Evolutionary conservation across 1,284 basidiomycete genomes (phyloP).

Genomic region (Heterobasidion annosum): DNA sequence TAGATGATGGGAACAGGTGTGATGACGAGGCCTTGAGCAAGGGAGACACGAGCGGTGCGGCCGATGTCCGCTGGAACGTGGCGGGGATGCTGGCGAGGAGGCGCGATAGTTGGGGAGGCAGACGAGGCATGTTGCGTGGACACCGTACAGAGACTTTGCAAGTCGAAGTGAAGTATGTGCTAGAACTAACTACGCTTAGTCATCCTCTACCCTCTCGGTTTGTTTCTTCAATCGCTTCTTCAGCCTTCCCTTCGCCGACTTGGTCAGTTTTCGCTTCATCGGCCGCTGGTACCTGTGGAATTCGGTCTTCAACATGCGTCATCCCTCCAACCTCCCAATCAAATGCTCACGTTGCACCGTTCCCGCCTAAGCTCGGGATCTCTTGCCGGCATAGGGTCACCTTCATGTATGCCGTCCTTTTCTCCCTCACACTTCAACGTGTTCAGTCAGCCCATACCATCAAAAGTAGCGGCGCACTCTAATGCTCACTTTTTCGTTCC

Average conservation of each 20-base stretch:
- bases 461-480: neutral
- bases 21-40: neutral
- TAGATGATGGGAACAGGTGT: neutral
- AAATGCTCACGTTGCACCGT: constrained; percentile 42
- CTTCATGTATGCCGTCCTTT: constrained; percentile 65
- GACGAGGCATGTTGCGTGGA: neutral
- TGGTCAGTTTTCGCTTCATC: constrained; percentile 40
- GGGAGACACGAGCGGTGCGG: neutral
- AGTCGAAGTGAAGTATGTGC: neutral
- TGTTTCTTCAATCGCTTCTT: constrained; percentile 33
- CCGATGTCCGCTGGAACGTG: neutral
- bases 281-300: constrained; percentile 48
- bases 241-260: constrained; percentile 46
- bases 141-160: neutral
- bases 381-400: constrained; percentile 54
- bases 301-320: neutral
- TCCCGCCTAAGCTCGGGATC: constrained; percentile 31
- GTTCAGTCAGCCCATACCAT: neutral
- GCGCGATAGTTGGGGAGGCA: neutral
- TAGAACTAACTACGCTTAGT: neutral
- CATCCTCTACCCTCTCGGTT: constrained; percentile 9
- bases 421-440: constrained; percentile 45
- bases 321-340: neutral
- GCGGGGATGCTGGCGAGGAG: neutral
- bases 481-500: constrained; percentile 54